A percentile compares a stretch with the other conserved stretches of the same genome.
Evolutionary conservation across 2,329 filamentous ascomycete species (phyloP).

Genomic region (Epichloe brachyelytri): DNA sequence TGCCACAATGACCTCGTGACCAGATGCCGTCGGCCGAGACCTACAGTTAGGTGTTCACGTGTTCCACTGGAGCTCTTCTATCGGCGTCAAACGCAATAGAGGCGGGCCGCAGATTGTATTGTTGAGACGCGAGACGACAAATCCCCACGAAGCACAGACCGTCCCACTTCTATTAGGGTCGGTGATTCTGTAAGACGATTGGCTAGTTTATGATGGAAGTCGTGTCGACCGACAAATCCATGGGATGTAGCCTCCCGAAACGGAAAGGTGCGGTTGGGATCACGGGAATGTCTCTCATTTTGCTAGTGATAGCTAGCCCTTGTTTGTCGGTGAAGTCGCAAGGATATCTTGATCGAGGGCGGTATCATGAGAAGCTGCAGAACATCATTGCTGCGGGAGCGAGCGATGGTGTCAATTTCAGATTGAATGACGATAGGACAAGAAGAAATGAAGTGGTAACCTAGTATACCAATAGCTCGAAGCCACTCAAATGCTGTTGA

Average conservation of each 20-base stretch:
- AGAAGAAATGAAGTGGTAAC: not conserved
- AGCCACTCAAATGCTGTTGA: too few relatives aligned
- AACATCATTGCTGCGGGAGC: constrained; percentile 2
- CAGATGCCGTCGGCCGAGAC: constrained; percentile 11
- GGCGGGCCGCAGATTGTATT: not conserved
- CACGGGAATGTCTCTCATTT: not conserved
- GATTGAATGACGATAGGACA: not conserved
- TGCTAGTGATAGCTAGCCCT: not conserved
- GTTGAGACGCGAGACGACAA: not conserved
- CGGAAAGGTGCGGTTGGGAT: not conserved
- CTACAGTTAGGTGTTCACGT: not conserved
- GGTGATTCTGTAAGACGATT: constrained; percentile 11
- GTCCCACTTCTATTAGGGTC: not conserved
- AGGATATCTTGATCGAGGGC: not conserved
- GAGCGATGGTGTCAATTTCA: not conserved
- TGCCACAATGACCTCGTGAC: constrained; percentile 2
- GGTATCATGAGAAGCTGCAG: constrained; percentile 1
- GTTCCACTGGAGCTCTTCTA: too few relatives aligned
- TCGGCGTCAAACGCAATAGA: not conserved
- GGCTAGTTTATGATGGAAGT: constrained; percentile 3
- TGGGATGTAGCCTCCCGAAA: not conserved
- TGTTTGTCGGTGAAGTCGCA: not conserved
- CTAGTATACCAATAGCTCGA: too few relatives aligned
- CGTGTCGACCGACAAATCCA: not conserved
- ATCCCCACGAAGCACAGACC: not conserved